A percentile compares a stretch with the other conserved stretches of the same genome.
Conservation (phyloP, 805 yeast species). For the Candida broadrunensis region DNA sequence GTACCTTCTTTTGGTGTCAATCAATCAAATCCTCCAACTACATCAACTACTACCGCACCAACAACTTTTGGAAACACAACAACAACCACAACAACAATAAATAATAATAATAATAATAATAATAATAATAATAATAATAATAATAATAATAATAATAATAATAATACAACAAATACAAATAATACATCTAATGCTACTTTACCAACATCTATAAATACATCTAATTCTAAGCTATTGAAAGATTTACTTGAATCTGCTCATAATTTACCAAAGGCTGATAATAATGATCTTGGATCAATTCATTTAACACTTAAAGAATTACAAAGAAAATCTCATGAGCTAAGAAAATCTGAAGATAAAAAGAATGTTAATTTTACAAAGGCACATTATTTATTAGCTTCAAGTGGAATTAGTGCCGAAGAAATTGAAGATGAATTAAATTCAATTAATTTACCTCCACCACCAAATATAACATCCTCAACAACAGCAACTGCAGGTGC, state of each 20-base stretch:
- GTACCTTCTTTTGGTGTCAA: neutral
- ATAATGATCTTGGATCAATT: slow-evolving; percentile 72
- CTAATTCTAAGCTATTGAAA: slow-evolving; percentile 39
- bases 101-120: too few relatives aligned
- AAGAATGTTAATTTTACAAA: slow-evolving; percentile 50
- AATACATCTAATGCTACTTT: slow-evolving; percentile 3
- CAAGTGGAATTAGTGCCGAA: slow-evolving; percentile 84
- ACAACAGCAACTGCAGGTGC: neutral
- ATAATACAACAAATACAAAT: slow-evolving; percentile 4
- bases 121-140: too few relatives aligned
- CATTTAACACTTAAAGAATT: slow-evolving; percentile 80
- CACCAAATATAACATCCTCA: neutral
- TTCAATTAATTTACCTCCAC: slow-evolving; percentile 11
- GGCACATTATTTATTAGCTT: slow-evolving; percentile 86
- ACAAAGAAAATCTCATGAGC: slow-evolving; percentile 58
- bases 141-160: too few relatives aligned
- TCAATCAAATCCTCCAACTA: neutral
- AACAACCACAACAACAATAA: slow-evolving; percentile 1
- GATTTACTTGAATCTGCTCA: slow-evolving; percentile 77
- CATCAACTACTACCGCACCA: slow-evolving; percentile 3
- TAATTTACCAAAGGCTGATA: slow-evolving; percentile 60
- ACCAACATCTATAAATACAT: slow-evolving; percentile 7
- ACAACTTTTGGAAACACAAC: slow-evolving; percentile 4
- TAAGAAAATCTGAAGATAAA: slow-evolving; percentile 42
- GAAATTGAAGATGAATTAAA: slow-evolving; percentile 67